Conservation (phyloP, 176 grass and related monocot species). For the Aechmea fasciata region DNA sequence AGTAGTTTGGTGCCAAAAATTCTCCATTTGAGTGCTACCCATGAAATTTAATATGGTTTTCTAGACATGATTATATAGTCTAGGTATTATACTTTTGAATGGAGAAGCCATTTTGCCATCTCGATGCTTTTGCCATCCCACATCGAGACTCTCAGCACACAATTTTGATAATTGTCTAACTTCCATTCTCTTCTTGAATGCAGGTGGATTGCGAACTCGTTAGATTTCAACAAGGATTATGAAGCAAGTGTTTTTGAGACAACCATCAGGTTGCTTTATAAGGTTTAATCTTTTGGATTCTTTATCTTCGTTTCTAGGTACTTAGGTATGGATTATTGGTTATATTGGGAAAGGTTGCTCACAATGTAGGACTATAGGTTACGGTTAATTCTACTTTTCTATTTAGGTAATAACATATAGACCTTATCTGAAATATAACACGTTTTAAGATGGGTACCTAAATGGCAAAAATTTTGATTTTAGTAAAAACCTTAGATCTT, state of each 20-base stretch:
- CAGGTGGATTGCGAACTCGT: constrained; percentile 90
- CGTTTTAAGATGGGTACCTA: too few relatives aligned
- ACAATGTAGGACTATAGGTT: background rate
- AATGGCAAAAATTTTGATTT: too few relatives aligned
- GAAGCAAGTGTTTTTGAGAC: constrained; percentile 99
- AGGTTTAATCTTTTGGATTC: constrained; percentile 76
- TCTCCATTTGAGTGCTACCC: background rate
- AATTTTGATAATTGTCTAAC: background rate
- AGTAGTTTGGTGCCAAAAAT: background rate
- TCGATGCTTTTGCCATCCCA: background rate
- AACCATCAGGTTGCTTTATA: constrained; percentile 99
- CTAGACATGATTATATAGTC: background rate
- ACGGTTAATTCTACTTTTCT: background rate
- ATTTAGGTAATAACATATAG: background rate
- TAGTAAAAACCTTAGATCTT: too few relatives aligned
- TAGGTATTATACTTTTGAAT: background rate
- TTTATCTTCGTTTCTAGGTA: constrained; percentile 11
- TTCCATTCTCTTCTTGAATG: constrained; percentile 23
- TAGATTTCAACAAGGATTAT: constrained; percentile 99
- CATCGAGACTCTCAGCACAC: too few relatives aligned
- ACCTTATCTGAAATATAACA: too few relatives aligned
- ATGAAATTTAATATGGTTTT: background rate
- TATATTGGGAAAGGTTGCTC: background rate
- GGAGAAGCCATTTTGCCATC: background rate
- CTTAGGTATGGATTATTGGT: background rate